Base-by-base conservation (phyloP, 345 rosid species). In the Boechera retrofracta region DNA sequence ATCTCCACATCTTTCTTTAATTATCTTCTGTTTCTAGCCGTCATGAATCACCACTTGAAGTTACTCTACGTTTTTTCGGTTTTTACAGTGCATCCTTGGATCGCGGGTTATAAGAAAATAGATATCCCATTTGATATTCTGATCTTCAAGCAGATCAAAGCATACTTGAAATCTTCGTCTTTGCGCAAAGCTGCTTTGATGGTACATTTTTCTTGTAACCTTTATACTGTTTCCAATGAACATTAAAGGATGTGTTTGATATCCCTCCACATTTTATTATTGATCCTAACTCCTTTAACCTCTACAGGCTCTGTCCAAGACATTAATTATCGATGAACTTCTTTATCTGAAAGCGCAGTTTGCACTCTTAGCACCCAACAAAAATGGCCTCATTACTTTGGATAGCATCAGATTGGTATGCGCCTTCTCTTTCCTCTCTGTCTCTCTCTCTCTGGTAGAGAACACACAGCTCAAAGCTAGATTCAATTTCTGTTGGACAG, bases 61-160 rank as follows among this genome's bases (percentile, higher is more conserved):
- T 56, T n/a, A 10, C 15, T 52, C 16, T 26, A 18, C 7, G 5
- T 33, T 12, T 45, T 33, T 15, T n/a, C 5, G 15, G 45, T 18
- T 13, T 80, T 70, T 70, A 28, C 87, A 95, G 99, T 94, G 82
- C 98, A 95, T 85, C 96, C 99, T 63, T 95, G 99, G 99, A 79
- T 93, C 5, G 81, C 85, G 58, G 82, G 84, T 48, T 75, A 66
- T 68, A 78, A 74, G 42, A 83, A 79, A 42, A 81, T 81, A 26
- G 89, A 84, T 76, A 82, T 91, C 69, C 93, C 97, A 67, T 88
- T 91, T 56, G 99, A 95, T 85, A 80, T 93, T 75, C 72, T 83
- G 36, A 80, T 91, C 66, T 87, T 93, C 69, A 89, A 74, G 85
- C 91, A 84, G 71, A 85, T 93, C 83, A 93, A 83, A 86, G 83